These are phyloP conservation scores for Begonia loranthoides DNA, from an alignment of 306 rosid species.

Conservation along the genomic window DNA sequence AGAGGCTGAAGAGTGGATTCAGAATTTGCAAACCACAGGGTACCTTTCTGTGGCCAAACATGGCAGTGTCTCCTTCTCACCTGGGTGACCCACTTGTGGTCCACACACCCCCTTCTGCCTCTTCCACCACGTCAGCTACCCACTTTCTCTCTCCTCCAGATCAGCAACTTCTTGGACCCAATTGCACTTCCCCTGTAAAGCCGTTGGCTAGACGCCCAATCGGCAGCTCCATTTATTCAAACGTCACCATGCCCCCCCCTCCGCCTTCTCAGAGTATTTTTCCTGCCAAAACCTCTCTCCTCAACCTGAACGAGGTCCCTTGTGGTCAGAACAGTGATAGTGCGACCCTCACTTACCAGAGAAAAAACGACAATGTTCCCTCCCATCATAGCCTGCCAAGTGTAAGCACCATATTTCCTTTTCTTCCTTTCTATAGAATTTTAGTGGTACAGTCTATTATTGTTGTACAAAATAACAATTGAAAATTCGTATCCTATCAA, in stretches of 20 bases:
- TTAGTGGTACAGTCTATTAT: no score
- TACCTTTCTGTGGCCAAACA: constrained; percentile 56
- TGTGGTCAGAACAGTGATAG: constrained; percentile 8
- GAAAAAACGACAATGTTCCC: constrained; percentile 4
- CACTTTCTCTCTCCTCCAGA: constrained; percentile 5
- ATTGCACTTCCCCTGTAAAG: constrained; percentile 41
- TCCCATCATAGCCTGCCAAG: constrained; percentile 4
- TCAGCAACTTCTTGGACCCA: constrained; percentile 8
- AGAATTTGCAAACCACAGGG: constrained; percentile 68
- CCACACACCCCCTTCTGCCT: constrained; percentile 56
- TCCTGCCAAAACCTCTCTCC: constrained; percentile 8
- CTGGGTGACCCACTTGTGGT: constrained; percentile 22
- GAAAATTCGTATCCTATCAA: background rate
- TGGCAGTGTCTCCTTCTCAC: constrained; percentile 22
- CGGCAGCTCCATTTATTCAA: constrained; percentile 29
- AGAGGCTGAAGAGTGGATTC: constrained; percentile 74
- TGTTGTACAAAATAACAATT: no score
- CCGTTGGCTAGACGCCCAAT: constrained; percentile 59
- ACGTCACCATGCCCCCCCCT: constrained; percentile 15
- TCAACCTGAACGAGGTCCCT: constrained; percentile 64
- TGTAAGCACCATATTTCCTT: constrained; percentile 2
- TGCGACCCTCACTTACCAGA: constrained; percentile 17
- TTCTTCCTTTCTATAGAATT: no score
- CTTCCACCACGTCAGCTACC: constrained; percentile 29
- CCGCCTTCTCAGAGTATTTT: background rate